Evolutionary conservation across 2,329 filamentous ascomycete genomes (phyloP), one percentile per base, ranked within the genome.

Genomic region (Fusarium transvaalense): DNA sequence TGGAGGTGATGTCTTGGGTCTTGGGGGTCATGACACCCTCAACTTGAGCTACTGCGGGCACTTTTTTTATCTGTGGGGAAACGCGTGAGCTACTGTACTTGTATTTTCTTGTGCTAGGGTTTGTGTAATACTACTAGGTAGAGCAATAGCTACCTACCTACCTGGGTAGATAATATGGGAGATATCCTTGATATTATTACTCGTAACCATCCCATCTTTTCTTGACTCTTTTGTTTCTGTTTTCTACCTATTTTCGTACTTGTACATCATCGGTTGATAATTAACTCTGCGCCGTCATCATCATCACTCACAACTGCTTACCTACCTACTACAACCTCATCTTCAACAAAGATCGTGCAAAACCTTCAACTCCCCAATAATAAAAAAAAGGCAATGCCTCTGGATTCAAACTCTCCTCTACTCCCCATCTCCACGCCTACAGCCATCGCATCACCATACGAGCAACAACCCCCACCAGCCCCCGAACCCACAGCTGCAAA

Each of bases 401-500:
- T 61, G 19, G 37, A 57, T 27, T 60, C 67, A 27, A 62, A 60
- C 14, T 71, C 72, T 53, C 72, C 72, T 56, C 71, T 74, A 21
- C 72, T 74, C 29, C 72, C 72, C 67, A 53, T 75, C 67, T 71
- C 71, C 29, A 64, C 71, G 15, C 54, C 67, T 27, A 65, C 72
- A 58, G 70, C 71, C 27, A 53, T 71, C 41, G 69, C 67, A 37
- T 61, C 66, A 14, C 60, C 63, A 8, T 55, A 42, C 19, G 46
- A 41, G 10, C 47, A 56, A 25, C 42, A 25, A 21, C 52, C 61
- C 6, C 39, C 38, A 19, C 68, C 41, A 27, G 56, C 51, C n/a
- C 66, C 56, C 27, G 34, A 17, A 17, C 34, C 34, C 10, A 62
- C 54, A 19, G 42, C 68, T 8, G 65, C 66, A 15, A 54, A 45